Evolutionary conservation across 2,329 filamentous ascomycete genomes (phyloP).

Genomic region (Parasarocladium wereldwijsianum): DNA sequence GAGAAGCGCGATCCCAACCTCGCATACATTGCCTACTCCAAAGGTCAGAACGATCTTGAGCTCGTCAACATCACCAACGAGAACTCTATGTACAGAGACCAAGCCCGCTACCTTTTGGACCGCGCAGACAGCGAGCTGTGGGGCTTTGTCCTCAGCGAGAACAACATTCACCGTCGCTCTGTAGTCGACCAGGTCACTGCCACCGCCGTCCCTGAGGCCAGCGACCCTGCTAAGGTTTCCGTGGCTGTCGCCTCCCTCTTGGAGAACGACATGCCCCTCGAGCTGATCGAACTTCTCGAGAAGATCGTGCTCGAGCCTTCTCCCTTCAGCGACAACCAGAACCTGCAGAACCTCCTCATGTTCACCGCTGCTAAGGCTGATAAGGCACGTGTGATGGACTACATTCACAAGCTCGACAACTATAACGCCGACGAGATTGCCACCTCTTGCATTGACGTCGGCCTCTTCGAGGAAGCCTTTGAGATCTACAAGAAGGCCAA

Average conservation of each 20-base stretch:
- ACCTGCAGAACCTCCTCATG: slow-evolving; percentile 89
- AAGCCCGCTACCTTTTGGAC: slow-evolving; percentile 87
- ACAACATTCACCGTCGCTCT: slow-evolving; percentile 88
- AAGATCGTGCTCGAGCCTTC: slow-evolving; percentile 99
- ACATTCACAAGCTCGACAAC: slow-evolving; percentile 79
- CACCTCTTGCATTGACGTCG: slow-evolving; percentile 82
- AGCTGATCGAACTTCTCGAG: slow-evolving; percentile 93
- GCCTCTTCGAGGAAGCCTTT: slow-evolving; percentile 91
- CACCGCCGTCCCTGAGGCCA: slow-evolving; percentile 85
- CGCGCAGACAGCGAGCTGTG: slow-evolving; percentile 83
- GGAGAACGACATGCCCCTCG: slow-evolving; percentile 74
- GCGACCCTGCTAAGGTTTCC: slow-evolving; percentile 86
- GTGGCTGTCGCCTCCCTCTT: slow-evolving; percentile 90
- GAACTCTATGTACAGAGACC: slow-evolving; percentile 99
- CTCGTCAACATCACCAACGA: slow-evolving; percentile 97
- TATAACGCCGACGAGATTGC: slow-evolving; percentile 92
- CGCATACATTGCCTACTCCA: slow-evolving; percentile 86
- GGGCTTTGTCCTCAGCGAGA: slow-evolving; percentile 85
- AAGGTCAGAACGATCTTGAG: slow-evolving; percentile 95
- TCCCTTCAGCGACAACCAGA: slow-evolving; percentile 93
- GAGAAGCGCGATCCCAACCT: slow-evolving; percentile 96
- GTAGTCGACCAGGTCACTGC: slow-evolving; percentile 93
- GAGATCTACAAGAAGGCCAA: slow-evolving; percentile 97
- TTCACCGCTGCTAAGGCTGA: slow-evolving; percentile 95
- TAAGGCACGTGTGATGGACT: slow-evolving; percentile 87